Evolutionary conservation across 768 basidiomycete species (phyloP).

Genomic region (Xerocomellus intermedius): DNA sequence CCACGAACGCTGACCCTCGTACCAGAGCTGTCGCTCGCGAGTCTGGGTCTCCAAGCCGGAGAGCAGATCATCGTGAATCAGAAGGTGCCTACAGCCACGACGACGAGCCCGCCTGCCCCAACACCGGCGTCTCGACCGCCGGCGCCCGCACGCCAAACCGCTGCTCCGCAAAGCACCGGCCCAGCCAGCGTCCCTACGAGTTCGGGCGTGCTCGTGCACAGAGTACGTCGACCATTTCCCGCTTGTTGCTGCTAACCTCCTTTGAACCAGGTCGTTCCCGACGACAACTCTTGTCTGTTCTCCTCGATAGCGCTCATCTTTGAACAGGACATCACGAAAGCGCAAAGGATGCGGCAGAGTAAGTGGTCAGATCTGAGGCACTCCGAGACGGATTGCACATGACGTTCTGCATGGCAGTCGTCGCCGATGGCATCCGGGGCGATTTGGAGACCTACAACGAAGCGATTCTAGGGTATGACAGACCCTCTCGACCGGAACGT

Average conservation of each 20-base stretch:
- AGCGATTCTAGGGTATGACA: slow-evolving; percentile 78
- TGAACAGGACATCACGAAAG: slow-evolving; percentile 75
- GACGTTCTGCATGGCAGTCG: slow-evolving; percentile 49
- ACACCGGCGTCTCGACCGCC: slow-evolving; percentile 13
- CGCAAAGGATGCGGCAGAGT: slow-evolving; percentile 73
- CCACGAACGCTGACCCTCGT: slow-evolving; percentile 69
- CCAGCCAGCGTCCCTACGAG: slow-evolving; percentile 61
- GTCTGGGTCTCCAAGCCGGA: slow-evolving; percentile 71
- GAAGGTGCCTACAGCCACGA: slow-evolving; percentile 22
- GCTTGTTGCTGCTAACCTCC: neutral
- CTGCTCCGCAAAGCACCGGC: slow-evolving; percentile 28
- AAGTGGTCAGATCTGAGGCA: slow-evolving; percentile 18
- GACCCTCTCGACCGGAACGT: neutral
- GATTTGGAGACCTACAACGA: slow-evolving; percentile 77
- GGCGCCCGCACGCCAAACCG: slow-evolving; percentile 14
- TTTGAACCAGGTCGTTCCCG: slow-evolving; percentile 71
- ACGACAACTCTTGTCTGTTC: slow-evolving; percentile 96
- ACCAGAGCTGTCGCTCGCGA: slow-evolving; percentile 71
- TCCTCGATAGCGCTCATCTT: slow-evolving; percentile 84
- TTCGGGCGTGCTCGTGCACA: slow-evolving; percentile 69
- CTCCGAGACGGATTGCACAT: neutral
- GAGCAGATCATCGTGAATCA: slow-evolving; percentile 85
- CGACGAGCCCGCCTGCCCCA: slow-evolving; percentile 8
- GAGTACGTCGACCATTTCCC: slow-evolving; percentile 40
- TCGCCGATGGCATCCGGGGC: slow-evolving; percentile 74